These are phyloP conservation scores for Phycomyces blakesleeanus DNA, from an alignment of 192 early-diverging fungal genomes.

Conservation along the genomic window DNA sequence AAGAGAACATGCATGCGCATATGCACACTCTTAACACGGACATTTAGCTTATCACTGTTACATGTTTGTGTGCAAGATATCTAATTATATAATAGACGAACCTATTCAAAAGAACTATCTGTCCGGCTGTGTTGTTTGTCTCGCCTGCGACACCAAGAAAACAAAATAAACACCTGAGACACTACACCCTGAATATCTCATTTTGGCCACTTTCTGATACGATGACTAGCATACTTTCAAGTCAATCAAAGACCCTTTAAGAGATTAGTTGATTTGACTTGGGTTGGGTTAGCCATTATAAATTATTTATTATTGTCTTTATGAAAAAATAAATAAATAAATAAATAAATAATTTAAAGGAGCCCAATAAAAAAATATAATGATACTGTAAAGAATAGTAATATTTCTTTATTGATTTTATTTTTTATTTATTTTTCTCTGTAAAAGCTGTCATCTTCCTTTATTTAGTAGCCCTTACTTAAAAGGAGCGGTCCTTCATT, in stretches of 20 bases:
- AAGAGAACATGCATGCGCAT: not conserved
- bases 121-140: not conserved
- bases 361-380: too few relatives aligned
- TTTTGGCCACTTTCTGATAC: not conserved
- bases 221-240: not conserved
- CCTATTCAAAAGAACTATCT: not conserved
- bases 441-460: slow-evolving; percentile 4
- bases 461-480: not conserved
- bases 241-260: too few relatives aligned
- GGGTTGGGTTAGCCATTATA: too few relatives aligned
- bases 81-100: not conserved
- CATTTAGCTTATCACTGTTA: not conserved
- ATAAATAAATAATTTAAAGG: too few relatives aligned
- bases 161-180: not conserved
- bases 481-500: not conserved
- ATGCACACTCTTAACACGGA: not conserved
- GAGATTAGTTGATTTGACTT: too few relatives aligned
- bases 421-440: too few relatives aligned
- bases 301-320: too few relatives aligned
- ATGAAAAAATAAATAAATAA: too few relatives aligned
- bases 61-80: not conserved
- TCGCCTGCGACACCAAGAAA: not conserved
- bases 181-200: not conserved
- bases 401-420: too few relatives aligned
- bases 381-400: too few relatives aligned